Conservation (phyloP, 495 filamentous ascomycete species). For the Parathielavia appendiculata region DNA sequence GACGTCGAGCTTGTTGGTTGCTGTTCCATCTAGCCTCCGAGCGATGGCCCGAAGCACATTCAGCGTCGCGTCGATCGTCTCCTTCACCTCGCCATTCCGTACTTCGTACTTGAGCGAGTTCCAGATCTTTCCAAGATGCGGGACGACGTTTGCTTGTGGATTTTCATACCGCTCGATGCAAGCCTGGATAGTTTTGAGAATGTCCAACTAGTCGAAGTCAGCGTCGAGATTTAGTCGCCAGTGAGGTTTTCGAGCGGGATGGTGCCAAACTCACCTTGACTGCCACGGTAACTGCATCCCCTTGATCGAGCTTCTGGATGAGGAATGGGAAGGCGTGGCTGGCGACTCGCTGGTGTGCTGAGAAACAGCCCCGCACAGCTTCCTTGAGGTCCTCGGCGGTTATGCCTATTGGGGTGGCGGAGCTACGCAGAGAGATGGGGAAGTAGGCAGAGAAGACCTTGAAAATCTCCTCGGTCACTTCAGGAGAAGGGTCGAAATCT, state of each 20-base stretch:
- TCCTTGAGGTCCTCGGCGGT: constrained; percentile 47
- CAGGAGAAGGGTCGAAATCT: constrained; percentile 37
- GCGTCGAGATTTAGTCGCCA: not conserved
- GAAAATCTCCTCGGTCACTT: constrained; percentile 43
- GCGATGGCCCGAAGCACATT: constrained; percentile 44
- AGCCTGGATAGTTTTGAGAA: constrained; percentile 44
- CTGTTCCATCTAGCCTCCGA: constrained; percentile 33
- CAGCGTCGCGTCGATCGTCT: constrained; percentile 44
- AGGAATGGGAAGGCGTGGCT: constrained; percentile 41
- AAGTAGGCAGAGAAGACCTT: constrained; percentile 49
- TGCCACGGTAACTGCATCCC: constrained; percentile 45
- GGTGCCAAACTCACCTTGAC: constrained; percentile 34
- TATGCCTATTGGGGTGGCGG: constrained; percentile 39
- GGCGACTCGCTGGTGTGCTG: constrained; percentile 39
- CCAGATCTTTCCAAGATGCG: constrained; percentile 46
- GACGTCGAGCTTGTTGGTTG: constrained; percentile 31
- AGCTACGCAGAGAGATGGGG: constrained; percentile 46
- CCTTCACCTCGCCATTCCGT: constrained; percentile 50
- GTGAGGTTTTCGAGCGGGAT: not conserved
- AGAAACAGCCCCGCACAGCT: constrained; percentile 44
- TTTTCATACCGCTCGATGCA: constrained; percentile 42
- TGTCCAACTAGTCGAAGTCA: constrained; percentile 36
- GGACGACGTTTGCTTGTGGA: constrained; percentile 36
- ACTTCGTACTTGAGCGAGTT: constrained; percentile 53
- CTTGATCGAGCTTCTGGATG: constrained; percentile 47